These are phyloP conservation scores for Magnusiomyces paraingens DNA, from an alignment of 1,139 yeast species.

Conservation along the genomic window DNA sequence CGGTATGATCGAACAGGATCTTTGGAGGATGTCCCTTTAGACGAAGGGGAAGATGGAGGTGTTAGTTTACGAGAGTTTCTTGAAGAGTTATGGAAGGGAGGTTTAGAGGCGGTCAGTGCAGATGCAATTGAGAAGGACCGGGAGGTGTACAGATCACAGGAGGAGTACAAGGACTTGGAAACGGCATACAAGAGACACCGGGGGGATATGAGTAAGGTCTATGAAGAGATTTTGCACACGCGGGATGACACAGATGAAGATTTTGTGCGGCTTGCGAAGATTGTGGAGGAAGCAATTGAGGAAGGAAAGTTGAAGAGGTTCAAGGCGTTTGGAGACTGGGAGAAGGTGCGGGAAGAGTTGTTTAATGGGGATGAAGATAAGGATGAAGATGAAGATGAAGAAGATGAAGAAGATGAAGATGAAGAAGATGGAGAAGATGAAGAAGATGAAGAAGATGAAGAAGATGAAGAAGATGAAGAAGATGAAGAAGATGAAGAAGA, in stretches of 20 bases:
- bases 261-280: conserved; percentile 44
- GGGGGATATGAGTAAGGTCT: conserved; percentile 64
- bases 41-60: conserved; percentile 36
- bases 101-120: conserved; percentile 44
- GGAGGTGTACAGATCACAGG: conserved; percentile 51
- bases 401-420: conserved; percentile 13
- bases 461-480: neutral
- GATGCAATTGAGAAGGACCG: conserved; percentile 73
- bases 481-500: neutral
- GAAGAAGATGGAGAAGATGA: conserved; percentile 39
- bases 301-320: conserved; percentile 35
- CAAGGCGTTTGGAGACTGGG: conserved; percentile 50
- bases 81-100: conserved; percentile 38
- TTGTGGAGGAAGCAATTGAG: conserved; percentile 43
- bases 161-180: conserved; percentile 61
- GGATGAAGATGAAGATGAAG: conserved; percentile 26
- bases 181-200: conserved; percentile 52
- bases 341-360: conserved; percentile 31
- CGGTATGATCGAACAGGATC: conserved; percentile 67
- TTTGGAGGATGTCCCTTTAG: conserved; percentile 42
- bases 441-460: neutral
- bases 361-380: conserved; percentile 30
- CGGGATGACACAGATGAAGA: conserved; percentile 60
- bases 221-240: conserved; percentile 72
- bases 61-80: conserved; percentile 59